A percentile compares a stretch with the other conserved stretches of the same genome.
Conservation (phyloP, 208 protist genomes). For the Phytomonas francai region DNA sequence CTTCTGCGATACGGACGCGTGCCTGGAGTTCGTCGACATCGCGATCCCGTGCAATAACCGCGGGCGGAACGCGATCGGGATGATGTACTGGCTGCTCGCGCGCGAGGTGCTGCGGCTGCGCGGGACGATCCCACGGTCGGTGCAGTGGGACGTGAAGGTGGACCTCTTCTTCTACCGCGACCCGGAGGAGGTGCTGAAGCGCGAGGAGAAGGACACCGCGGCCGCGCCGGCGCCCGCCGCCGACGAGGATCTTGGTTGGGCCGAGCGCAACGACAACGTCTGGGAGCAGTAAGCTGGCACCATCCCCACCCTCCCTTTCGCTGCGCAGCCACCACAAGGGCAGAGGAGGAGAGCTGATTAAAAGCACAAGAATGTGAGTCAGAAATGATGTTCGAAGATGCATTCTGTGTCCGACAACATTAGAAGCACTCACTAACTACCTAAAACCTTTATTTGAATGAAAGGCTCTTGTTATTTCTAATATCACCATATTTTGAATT, state of each 20-base stretch:
- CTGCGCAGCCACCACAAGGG: background rate
- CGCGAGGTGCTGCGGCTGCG: constrained; percentile 96
- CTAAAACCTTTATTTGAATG: too few relatives aligned
- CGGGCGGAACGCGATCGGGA: constrained; percentile 91
- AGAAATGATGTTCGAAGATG: too few relatives aligned
- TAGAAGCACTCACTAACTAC: too few relatives aligned
- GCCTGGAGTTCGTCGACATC: constrained; percentile 96
- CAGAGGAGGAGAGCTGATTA: too few relatives aligned
- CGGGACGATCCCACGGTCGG: constrained; percentile 85
- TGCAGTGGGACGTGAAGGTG: constrained; percentile 97
- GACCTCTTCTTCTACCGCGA: constrained; percentile 99
- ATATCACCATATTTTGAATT: too few relatives aligned
- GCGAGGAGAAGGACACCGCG: constrained; percentile 50
- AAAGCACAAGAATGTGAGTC: too few relatives aligned
- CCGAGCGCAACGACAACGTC: constrained; percentile 81
- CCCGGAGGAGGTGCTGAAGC: constrained; percentile 88
- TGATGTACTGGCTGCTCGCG: constrained; percentile 99
- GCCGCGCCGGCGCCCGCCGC: constrained; percentile 25
- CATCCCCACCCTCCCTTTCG: too few relatives aligned
- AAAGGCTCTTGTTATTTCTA: too few relatives aligned
- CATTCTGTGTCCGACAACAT: too few relatives aligned
- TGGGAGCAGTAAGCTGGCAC: constrained; percentile 72
- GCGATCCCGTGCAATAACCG: constrained; percentile 99
- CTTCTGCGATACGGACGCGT: constrained; percentile 98
- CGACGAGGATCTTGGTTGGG: constrained; percentile 67